phyloP scores from a whole-genome alignment of 495 filamentous ascomycete genomes.

The Hypoxylon perforatum region DNA sequence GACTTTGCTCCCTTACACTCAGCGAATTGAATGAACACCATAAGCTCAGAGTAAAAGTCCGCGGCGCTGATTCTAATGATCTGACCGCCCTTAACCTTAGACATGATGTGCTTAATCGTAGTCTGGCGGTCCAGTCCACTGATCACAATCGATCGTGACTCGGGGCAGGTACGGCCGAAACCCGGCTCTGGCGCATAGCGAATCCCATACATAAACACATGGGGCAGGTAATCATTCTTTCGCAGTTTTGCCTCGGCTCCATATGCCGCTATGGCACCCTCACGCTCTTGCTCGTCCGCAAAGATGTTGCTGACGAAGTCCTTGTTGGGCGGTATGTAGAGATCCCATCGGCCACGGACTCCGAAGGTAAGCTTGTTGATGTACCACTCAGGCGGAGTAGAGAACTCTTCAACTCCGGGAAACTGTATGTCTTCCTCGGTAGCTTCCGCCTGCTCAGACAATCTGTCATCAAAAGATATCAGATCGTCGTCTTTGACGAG shows the following conservation, averaged over 20 bases:
- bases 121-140: background rate
- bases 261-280: background rate
- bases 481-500: too few relatives aligned
- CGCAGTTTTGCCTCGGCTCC: background rate
- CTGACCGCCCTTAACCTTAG: conserved; percentile 18
- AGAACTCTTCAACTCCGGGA: background rate
- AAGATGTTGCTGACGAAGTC: background rate
- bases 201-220: conserved; percentile 17
- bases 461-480: too few relatives aligned
- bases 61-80: conserved; percentile 1
- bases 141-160: conserved; percentile 19
- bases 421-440: background rate
- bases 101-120: conserved; percentile 2
- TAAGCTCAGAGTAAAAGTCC: background rate
- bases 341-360: too few relatives aligned
- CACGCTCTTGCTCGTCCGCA: background rate
- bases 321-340: background rate
- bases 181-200: background rate
- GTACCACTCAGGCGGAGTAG: background rate
- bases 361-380: too few relatives aligned
- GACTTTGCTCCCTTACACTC: background rate
- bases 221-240: background rate
- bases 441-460: too few relatives aligned
- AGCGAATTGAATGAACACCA: conserved; percentile 12
- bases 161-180: background rate